phyloP scores from a whole-genome alignment of 768 basidiomycete genomes.

The Tylopilus sp. region DNA sequence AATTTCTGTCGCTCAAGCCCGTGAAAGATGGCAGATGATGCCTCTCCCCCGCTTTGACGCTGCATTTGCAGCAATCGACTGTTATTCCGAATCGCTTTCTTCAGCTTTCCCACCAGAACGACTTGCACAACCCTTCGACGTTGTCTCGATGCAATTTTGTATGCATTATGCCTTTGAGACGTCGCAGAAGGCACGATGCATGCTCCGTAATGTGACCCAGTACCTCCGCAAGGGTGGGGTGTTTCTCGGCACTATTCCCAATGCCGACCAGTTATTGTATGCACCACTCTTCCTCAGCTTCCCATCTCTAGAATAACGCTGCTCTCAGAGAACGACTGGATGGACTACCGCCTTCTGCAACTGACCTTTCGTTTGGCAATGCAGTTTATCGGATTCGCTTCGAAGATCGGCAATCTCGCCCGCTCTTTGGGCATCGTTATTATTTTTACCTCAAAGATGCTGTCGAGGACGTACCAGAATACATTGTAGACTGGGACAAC shows the following conservation, averaged over 20 bases:
- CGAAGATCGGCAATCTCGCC: conserved; percentile 58
- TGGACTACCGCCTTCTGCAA: conserved; percentile 57
- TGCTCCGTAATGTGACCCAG: conserved; percentile 86
- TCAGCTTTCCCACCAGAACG: conserved; percentile 62
- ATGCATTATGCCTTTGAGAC: conserved; percentile 99
- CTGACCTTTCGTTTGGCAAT: conserved; percentile 85
- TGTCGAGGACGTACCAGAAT: conserved; percentile 96
- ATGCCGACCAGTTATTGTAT: conserved; percentile 79
- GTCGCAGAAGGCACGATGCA: conserved; percentile 79
- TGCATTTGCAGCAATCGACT: conserved; percentile 82
- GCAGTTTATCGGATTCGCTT: conserved; percentile 87
- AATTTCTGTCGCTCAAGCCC: conserved; percentile 88
- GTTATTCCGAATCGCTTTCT: conserved; percentile 72
- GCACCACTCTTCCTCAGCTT: conserved; percentile 31
- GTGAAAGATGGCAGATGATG: conserved; percentile 57
- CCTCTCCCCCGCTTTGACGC: conserved; percentile 65
- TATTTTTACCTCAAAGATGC: conserved; percentile 93
- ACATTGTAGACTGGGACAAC: conserved; percentile 92
- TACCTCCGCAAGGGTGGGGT: conserved; percentile 81
- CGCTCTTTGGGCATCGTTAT: conserved; percentile 87
- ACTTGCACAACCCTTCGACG: conserved; percentile 76
- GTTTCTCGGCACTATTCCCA: conserved; percentile 98
- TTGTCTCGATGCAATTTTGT: conserved; percentile 98
- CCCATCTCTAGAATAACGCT: conserved; percentile 13
- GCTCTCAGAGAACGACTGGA: conserved; percentile 64